Percentiles rank a stretch among this genome's conserved stretches.
phyloP scores from a whole-genome alignment of 1,139 yeast species.

The Saccharomyces uvarum region DNA sequence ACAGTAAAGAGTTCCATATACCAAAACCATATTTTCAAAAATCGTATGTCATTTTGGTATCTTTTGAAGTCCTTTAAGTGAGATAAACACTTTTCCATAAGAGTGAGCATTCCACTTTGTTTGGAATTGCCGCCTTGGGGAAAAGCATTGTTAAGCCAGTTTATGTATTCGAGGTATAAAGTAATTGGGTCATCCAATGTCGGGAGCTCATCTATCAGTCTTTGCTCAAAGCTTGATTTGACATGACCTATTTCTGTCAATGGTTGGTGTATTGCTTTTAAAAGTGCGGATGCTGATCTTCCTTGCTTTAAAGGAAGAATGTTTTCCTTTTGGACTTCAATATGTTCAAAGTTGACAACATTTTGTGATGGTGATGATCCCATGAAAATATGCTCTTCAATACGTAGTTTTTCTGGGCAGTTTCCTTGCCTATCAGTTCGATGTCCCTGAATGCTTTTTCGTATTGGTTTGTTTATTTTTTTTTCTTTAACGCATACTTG shows the following conservation, averaged over 20 bases:
- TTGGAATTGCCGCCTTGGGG: slow-evolving; percentile 63
- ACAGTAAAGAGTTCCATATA: slow-evolving; percentile 10
- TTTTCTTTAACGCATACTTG: background rate
- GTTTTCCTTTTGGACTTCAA: slow-evolving; percentile 76
- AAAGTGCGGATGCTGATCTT: slow-evolving; percentile 56
- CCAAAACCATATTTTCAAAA: slow-evolving; percentile 62
- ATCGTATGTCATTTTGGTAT: slow-evolving; percentile 63
- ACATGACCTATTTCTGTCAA: slow-evolving; percentile 9
- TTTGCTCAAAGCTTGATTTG: slow-evolving; percentile 28
- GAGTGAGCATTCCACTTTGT: slow-evolving; percentile 57
- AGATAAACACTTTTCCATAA: background rate
- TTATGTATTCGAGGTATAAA: slow-evolving; percentile 57
- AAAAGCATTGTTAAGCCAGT: slow-evolving; percentile 57
- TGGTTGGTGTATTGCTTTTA: slow-evolving; percentile 36
- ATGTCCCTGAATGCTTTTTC: background rate
- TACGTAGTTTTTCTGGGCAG: background rate
- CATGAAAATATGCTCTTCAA: background rate
- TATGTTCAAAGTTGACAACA: slow-evolving; percentile 39
- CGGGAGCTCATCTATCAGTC: slow-evolving; percentile 37
- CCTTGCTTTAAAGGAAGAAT: slow-evolving; percentile 66
- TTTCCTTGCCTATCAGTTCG: background rate
- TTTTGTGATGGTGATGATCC: background rate
- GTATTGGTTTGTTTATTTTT: background rate
- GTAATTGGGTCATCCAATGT: slow-evolving; percentile 77
- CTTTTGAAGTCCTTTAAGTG: background rate